Evolutionary conservation across 2,329 filamentous ascomycete species (phyloP), one percentile per base, ranked within the genome.

Genomic region (Saccharata proteae): DNA sequence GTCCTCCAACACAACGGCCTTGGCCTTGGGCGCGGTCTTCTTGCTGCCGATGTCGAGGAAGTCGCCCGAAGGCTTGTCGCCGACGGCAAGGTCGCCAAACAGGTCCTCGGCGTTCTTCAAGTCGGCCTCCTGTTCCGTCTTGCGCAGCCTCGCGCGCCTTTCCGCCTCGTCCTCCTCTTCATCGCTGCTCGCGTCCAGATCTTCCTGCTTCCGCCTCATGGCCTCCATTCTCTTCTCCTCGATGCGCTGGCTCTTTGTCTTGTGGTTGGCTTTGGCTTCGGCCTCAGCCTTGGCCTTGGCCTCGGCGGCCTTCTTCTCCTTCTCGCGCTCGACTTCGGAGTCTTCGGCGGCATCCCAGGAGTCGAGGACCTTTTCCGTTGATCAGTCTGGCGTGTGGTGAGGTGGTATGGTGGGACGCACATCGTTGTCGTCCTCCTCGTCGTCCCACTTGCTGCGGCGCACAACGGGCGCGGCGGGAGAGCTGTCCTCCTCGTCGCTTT

Each of bases 331-430:
- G 47, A 77, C 88, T 49, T 98, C 90, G 39, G 85, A 93, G 63
- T 98, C 90, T 52, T 96, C 90, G 45, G 82, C 86, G 36, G 83
- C 88, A 50, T 96, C 86, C 90, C 90, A 98, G 19, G 83, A 88
- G 38, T 98, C 90, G 51, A 94, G 73, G 35, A 96, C 83, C 79
- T 93, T 42, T 36, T 18, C 20, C 20, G 25, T 32, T n/a, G n/a
- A n/a, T n/a, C n/a, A n/a, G n/a, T n/a, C n/a, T n/a, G n/a, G n/a
- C n/a, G 22, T 33, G 18, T 34, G 34, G 29, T 40, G 26, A 37
- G 29, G 41, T 38, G n/a, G 31, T n/a, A 11, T n/a, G n/a, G n/a
- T n/a, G 17, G 29, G 30, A 19, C 32, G 26, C 70, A 88, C 86
- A 59, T 92, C 83, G n/a, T n/a, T n/a, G 43, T 86, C 77, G 34